Percentiles rank a stretch among this genome's conserved stretches.
These are phyloP conservation scores for Fraxinus angustifolia DNA, from an alignment of 305 asterid genomes.

Conservation along the genomic window DNA sequence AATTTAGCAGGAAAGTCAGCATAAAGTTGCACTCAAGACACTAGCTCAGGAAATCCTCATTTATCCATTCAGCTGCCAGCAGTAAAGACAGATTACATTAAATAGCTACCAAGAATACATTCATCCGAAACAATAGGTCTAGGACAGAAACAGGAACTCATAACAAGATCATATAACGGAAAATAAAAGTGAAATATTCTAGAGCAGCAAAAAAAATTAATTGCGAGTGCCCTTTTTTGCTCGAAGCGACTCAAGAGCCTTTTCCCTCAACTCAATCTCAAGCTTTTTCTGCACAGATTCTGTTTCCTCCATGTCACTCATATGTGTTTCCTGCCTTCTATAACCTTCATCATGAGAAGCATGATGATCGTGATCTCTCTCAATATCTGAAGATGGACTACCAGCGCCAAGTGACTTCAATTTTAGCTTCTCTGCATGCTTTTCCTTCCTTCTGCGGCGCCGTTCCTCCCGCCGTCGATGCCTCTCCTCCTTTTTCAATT, in stretches of 20 bases:
- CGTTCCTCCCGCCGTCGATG: slow-evolving; percentile 70
- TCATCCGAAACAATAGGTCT: slow-evolving; percentile 46
- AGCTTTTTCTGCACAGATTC: slow-evolving; percentile 71
- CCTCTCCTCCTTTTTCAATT: slow-evolving; percentile 63
- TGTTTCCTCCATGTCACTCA: slow-evolving; percentile 39
- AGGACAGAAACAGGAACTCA: slow-evolving; percentile 28
- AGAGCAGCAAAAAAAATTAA: slow-evolving; percentile 34
- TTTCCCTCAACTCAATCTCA: slow-evolving; percentile 94
- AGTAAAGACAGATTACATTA: slow-evolving; percentile 78
- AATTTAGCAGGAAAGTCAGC: slow-evolving; percentile 84
- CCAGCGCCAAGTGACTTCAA: slow-evolving; percentile 51
- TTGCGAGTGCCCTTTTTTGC: slow-evolving; percentile 72
- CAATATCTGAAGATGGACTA: slow-evolving; percentile 54
- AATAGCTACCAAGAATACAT: slow-evolving; percentile 48
- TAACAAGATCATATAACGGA: slow-evolving; percentile 24
- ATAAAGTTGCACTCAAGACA: slow-evolving; percentile 74
- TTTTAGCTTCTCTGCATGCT: slow-evolving; percentile 58
- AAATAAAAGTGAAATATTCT: slow-evolving; percentile 32
- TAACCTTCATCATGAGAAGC: slow-evolving; percentile 52
- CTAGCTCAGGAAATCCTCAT: slow-evolving; percentile 81
- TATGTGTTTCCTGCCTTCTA: slow-evolving; percentile 34
- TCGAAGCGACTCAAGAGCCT: slow-evolving; percentile 89
- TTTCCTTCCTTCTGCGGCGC: slow-evolving; percentile 59
- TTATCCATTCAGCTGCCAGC: slow-evolving; percentile 86
- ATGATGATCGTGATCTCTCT: slow-evolving; percentile 26